These are phyloP conservation scores for Dovyalis caffra DNA, from an alignment of 345 rosid genomes.

Conservation along the genomic window DNA sequence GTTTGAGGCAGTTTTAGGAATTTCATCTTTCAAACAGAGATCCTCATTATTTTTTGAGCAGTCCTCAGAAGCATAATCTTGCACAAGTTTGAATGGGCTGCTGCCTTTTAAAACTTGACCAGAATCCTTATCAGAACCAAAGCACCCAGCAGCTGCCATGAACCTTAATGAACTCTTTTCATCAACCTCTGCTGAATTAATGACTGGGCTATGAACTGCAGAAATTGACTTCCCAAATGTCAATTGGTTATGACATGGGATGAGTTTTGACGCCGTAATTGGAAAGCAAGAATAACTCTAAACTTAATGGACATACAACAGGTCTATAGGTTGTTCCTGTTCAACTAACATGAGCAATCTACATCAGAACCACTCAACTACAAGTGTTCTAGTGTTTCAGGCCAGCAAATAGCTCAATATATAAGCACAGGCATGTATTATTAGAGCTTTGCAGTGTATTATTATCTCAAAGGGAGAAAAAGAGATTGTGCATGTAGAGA, in stretches of 20 bases:
- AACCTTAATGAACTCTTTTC: slow-evolving; percentile 1
- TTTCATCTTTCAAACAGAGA: slow-evolving; percentile 4
- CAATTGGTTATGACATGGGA: slow-evolving; percentile 11
- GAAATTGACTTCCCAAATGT: slow-evolving; percentile 9
- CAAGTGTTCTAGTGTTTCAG: neutral
- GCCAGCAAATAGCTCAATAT: neutral
- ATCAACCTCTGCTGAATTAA: slow-evolving; percentile 22
- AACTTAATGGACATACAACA: neutral
- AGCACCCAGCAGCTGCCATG: slow-evolving; percentile 17
- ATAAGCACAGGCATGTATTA: neutral
- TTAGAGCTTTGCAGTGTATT: no score
- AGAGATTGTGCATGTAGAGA: neutral
- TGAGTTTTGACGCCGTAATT: slow-evolving; percentile 14
- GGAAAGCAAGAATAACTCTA: neutral
- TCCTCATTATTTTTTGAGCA: slow-evolving; percentile 35
- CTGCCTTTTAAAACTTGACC: slow-evolving; percentile 21
- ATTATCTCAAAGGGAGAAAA: neutral
- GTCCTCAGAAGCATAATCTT: slow-evolving; percentile 52
- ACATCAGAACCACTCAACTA: neutral
- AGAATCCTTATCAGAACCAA: slow-evolving; percentile 15
- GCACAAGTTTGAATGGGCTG: slow-evolving; percentile 51
- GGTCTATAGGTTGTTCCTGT: neutral
- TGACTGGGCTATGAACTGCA: slow-evolving; percentile 12
- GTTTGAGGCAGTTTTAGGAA: slow-evolving; percentile 10
- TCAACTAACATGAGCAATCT: neutral